Conservation (phyloP, 495 filamentous ascomycete genomes). For the Aspergillus haitiensis region DNA sequence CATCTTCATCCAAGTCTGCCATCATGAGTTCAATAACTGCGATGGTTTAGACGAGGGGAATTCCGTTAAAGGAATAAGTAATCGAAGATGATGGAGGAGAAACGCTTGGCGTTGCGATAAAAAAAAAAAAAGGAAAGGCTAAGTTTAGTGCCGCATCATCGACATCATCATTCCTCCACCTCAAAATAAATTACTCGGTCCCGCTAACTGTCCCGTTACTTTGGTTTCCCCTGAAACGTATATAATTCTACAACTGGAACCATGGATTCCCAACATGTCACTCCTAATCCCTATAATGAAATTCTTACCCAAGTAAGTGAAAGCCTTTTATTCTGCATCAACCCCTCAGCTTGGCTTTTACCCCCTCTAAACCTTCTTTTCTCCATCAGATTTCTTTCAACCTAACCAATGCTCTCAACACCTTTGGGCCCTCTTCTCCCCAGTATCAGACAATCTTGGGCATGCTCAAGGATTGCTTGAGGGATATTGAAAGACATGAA, state of each 20-base stretch:
- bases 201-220: neutral
- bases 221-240: neutral
- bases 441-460: slow-evolving; percentile 41
- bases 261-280: neutral
- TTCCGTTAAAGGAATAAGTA: neutral
- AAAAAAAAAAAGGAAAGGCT: slow-evolving; percentile 14
- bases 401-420: slow-evolving; percentile 43
- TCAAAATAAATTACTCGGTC: neutral
- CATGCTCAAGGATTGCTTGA: slow-evolving; percentile 41
- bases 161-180: slow-evolving; percentile 10
- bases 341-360: neutral
- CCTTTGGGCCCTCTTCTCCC: slow-evolving; percentile 40
- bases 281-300: slow-evolving; percentile 29
- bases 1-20: slow-evolving; percentile 53
- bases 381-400: slow-evolving; percentile 40
- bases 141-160: neutral
- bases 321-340: neutral
- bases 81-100: neutral
- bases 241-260: too few species aligned
- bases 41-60: neutral
- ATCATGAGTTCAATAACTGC: slow-evolving; percentile 29
- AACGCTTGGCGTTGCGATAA: neutral
- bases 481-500: slow-evolving; percentile 31
- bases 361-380: neutral
- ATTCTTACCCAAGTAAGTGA: slow-evolving; percentile 32